Conservation (phyloP, 139 green algal genomes). For the Deuterostichococcus epilithicus region DNA sequence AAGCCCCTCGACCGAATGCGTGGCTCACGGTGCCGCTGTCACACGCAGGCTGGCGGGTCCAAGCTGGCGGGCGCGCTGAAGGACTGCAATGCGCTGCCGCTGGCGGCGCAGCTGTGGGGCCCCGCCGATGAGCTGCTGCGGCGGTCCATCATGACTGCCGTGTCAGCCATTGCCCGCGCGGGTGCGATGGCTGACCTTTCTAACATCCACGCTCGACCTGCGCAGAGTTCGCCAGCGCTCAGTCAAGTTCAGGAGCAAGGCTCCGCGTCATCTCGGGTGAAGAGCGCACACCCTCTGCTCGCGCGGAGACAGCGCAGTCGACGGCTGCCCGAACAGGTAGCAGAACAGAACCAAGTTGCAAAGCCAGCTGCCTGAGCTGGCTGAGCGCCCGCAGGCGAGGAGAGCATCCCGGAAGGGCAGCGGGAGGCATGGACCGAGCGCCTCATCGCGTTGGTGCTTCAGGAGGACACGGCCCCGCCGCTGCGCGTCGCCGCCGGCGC, state of each 20-base stretch:
- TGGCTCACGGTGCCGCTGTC: background rate
- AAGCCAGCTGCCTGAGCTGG: background rate
- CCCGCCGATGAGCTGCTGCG: conserved; percentile 7
- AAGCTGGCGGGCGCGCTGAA: conserved; percentile 9
- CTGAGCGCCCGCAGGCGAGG: conserved; percentile 1
- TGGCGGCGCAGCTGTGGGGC: conserved; percentile 32
- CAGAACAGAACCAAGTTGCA: too few species aligned
- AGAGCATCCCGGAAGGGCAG: conserved; percentile 5
- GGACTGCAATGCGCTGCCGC: conserved; percentile 24
- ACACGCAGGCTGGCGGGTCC: background rate
- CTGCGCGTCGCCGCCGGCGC: background rate
- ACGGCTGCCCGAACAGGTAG: too few species aligned
- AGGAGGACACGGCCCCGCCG: conserved; percentile 3
- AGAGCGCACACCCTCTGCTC: too few species aligned
- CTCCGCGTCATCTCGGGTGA: too few species aligned
- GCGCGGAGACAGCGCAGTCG: too few species aligned
- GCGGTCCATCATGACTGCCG: conserved; percentile 16
- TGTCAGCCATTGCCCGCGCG: conserved; percentile 21
- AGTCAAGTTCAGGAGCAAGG: too few species aligned
- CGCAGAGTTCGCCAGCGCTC: too few species aligned
- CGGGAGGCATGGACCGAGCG: conserved; percentile 28
- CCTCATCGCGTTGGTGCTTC: too few species aligned
- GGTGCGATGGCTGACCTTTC: background rate
- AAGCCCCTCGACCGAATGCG: too few species aligned
- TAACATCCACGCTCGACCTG: too few species aligned